Conservation (phyloP, 140 eudicot species). For the Flaveria floridana region DNA sequence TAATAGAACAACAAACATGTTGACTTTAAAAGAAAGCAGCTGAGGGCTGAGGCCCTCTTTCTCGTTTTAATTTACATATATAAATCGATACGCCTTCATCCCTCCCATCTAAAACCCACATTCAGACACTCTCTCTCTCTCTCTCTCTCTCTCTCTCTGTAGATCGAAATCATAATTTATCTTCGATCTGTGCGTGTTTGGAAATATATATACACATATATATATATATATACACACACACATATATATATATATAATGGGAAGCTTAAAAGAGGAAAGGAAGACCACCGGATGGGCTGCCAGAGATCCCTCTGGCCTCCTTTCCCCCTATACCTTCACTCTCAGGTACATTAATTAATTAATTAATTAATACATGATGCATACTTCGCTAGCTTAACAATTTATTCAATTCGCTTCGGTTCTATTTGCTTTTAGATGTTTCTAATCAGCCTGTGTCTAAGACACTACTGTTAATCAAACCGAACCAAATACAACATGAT, state of each 20-base stretch:
- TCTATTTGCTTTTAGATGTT: no score
- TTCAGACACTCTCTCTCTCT: background rate
- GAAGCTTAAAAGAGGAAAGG: constrained; percentile 21
- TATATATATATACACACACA: no score
- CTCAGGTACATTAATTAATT: constrained; percentile 2
- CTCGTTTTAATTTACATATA: background rate
- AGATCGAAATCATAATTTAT: no score
- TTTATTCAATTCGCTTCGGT: no score
- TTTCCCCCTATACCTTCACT: constrained; percentile 14
- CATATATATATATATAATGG: background rate
- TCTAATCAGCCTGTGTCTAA: no score
- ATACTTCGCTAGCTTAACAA: no score
- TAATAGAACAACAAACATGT: background rate
- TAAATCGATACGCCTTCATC: background rate
- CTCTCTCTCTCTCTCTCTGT: no score
- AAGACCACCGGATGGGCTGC: constrained; percentile 19
- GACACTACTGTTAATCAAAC: no score
- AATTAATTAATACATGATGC: no score
- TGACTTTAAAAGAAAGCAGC: background rate
- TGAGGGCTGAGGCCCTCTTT: background rate
- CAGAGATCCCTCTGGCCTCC: constrained; percentile 10
- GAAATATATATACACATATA: no score
- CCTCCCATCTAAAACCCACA: background rate
- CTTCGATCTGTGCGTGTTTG: background rate
- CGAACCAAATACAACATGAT: no score